Conservation (phyloP, 306 rosid species). For the Prinsepia uniflora region DNA sequence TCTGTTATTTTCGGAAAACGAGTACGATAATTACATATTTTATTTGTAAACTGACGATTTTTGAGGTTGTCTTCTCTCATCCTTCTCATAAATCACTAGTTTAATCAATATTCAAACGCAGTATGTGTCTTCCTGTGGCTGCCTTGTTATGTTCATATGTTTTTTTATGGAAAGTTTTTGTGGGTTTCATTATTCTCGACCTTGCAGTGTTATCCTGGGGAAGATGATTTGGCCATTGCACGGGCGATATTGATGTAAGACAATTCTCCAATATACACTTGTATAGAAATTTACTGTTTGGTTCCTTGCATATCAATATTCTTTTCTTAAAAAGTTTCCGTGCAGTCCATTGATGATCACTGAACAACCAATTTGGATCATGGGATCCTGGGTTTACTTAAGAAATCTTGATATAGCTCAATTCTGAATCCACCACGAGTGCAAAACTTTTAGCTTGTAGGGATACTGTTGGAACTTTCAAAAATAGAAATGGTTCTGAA, state of each 20-base stretch:
- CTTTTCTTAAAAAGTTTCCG: too few relatives aligned
- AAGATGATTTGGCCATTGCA: constrained; percentile 92
- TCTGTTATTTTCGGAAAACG: neutral
- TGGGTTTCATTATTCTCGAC: constrained; percentile 29
- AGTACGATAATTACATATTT: neutral
- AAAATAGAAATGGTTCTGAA: too few relatives aligned
- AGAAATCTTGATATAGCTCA: neutral
- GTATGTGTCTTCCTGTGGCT: neutral
- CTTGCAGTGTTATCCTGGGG: constrained; percentile 88
- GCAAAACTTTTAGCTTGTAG: neutral
- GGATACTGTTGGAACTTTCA: too few relatives aligned
- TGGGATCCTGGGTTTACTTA: neutral
- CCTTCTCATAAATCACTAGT: neutral
- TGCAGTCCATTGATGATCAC: neutral
- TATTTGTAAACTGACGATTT: neutral
- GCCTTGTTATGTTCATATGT: neutral
- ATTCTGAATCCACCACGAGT: neutral
- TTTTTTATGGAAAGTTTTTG: constrained; percentile 23
- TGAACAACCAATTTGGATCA: neutral
- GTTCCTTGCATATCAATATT: neutral
- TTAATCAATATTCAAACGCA: neutral
- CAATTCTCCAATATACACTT: constrained; percentile 14
- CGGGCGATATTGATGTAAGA: constrained; percentile 81
- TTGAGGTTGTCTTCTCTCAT: neutral
- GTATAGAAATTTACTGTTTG: neutral